Percentiles rank a stretch among this genome's conserved stretches.
Evolutionary conservation across 163 green algal species (phyloP).

Genomic region (Coccomyxa subellipsoidea): DNA sequence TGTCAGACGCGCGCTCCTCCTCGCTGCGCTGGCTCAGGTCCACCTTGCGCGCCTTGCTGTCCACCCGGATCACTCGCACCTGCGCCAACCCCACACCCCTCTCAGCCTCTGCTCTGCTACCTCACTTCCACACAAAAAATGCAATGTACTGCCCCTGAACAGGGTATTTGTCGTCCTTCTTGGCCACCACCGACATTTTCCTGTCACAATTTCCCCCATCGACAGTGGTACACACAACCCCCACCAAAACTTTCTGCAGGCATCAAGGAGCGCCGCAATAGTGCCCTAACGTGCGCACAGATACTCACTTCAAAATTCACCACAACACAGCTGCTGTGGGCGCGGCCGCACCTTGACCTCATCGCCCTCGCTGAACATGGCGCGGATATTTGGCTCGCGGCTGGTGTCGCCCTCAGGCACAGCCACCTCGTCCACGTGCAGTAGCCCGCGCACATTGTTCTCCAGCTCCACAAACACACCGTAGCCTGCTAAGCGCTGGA

Average conservation of each 20-base stretch:
- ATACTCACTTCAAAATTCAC: too few species aligned
- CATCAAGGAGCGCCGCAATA: too few species aligned
- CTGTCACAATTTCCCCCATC: too few species aligned
- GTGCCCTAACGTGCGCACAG: too few species aligned
- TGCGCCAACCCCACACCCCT: too few species aligned
- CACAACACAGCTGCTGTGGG: too few species aligned
- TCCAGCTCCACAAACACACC: slow-evolving; percentile 71
- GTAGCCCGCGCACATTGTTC: slow-evolving; percentile 59
- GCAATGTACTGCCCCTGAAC: too few species aligned
- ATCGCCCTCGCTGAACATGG: slow-evolving; percentile 41
- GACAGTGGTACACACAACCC: too few species aligned
- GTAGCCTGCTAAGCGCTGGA: slow-evolving; percentile 54
- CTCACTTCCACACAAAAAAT: neutral
- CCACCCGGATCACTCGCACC: slow-evolving; percentile 37
- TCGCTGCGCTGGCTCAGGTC: slow-evolving; percentile 44
- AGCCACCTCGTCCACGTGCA: slow-evolving; percentile 66
- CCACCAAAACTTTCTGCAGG: too few species aligned
- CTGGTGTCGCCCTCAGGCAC: neutral
- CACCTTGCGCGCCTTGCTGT: slow-evolving; percentile 33
- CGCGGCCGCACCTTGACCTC: slow-evolving; percentile 44
- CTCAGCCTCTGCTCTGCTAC: too few species aligned
- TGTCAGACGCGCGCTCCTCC: slow-evolving; percentile 28
- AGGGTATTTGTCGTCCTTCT: too few species aligned
- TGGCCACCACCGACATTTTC: too few species aligned
- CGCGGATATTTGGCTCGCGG: neutral